Base-by-base conservation (phyloP, 2,329 filamentous ascomycete species). In the Tolypocladium endophyticum region DNA sequence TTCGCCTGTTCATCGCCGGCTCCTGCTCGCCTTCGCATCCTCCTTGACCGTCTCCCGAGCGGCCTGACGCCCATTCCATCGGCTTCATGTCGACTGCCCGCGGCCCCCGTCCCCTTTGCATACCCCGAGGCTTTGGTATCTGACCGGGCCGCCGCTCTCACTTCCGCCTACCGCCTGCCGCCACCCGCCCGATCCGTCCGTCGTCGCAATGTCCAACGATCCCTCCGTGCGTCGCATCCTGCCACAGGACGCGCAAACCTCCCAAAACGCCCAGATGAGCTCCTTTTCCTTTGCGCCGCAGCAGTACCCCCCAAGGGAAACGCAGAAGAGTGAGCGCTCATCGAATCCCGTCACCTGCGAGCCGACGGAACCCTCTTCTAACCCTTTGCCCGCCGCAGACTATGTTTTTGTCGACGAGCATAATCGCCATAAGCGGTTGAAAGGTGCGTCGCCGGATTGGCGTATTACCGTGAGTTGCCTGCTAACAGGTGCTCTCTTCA, bases 331-430 rank as follows among this genome's bases (percentile, higher is more conserved):
- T 93, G 79, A 80, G 87, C 61, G 50, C 50, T 20, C 30, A n/a
- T 16, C 35, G 30, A 56, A 18, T 23, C 25, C 25, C 23, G 1
- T 35, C 55, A 18, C 11, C 11, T 36, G 11, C 14, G 11, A 14
- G 56, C 20, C n/a, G 52, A 35, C 33, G 53, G 36, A 33, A 30
- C 47, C 56, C 55, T n/a, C 53, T 59, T 60, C 73, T 77, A 66
- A 77, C 67, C 67, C 50, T n/a, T 38, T 56, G 60, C 59, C 59
- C 64, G 66, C 60, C 65, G 38, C 58, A 96, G 92, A 97, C 74
- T 97, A 97, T 89, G 94, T 97, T 68, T 97, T 97, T 71, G 94
- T 97, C 60, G 93, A 97, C 74, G 93, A 97, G 74, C 94, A 97
- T 75, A 97, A 97, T 78, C 88, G 94, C 64, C 94, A 97, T 76